Conservation (phyloP, 192 early-diverging fungal species). For the Rhizoclosmatium sp. region DNA sequence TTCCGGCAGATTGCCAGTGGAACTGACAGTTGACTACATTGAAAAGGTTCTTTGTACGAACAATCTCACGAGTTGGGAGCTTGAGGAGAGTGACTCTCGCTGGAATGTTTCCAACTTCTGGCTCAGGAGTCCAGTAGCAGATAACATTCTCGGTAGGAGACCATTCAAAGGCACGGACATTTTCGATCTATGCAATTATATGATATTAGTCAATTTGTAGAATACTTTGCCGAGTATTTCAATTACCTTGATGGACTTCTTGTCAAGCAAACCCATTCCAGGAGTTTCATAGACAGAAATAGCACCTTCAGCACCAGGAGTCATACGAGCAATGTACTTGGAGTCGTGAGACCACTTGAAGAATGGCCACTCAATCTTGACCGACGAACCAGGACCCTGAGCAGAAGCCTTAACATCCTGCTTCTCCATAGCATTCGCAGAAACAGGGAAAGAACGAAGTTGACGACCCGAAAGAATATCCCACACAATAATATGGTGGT, state of each 20-base stretch:
- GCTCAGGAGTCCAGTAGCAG: constrained; percentile 92
- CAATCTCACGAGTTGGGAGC: constrained; percentile 82
- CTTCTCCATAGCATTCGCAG: constrained; percentile 56
- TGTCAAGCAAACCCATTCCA: constrained; percentile 89
- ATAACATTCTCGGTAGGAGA: constrained; percentile 71
- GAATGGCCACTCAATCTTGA: constrained; percentile 84
- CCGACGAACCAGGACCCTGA: constrained; percentile 36
- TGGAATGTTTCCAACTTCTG: constrained; percentile 90
- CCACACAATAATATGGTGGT: constrained; percentile 74
- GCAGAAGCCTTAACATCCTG: constrained; percentile 8
- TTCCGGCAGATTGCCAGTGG: constrained; percentile 89
- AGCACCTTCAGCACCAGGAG: constrained; percentile 66
- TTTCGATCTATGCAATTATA: constrained; percentile 44
- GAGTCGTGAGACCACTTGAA: constrained; percentile 98
- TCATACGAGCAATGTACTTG: constrained; percentile 91
- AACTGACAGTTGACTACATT: constrained; percentile 83
- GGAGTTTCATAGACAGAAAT: constrained; percentile 95
- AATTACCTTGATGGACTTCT: constrained; percentile 83
- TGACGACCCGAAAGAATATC: constrained; percentile 85
- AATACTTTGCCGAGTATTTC: constrained; percentile 41
- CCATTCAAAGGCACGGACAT: constrained; percentile 64
- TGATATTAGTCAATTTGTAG: not conserved
- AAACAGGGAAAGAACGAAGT: constrained; percentile 86
- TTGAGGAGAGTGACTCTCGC: constrained; percentile 92
- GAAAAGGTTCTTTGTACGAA: constrained; percentile 98